Evolutionary conservation across 352 stramenopile genomes (phyloP).

Genomic region (Phytophthora fragariaefolia): DNA sequence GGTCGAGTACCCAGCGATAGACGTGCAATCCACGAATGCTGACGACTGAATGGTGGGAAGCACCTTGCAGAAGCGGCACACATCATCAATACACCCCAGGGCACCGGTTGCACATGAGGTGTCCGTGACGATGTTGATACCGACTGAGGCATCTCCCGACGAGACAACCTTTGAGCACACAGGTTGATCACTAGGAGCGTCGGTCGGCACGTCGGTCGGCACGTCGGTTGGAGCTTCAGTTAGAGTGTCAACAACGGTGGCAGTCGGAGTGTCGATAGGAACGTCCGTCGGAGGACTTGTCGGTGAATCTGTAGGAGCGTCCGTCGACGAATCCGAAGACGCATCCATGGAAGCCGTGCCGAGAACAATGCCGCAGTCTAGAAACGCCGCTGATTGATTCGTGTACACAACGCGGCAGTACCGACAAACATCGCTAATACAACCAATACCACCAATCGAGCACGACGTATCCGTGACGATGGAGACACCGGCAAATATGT

Average conservation of each 20-base stretch:
- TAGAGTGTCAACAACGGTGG: no score
- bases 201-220: slow-evolving; percentile 9
- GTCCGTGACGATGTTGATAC: slow-evolving; percentile 40
- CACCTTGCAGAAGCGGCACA: slow-evolving; percentile 53
- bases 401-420: slow-evolving; percentile 42
- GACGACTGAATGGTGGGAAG: slow-evolving; percentile 6
- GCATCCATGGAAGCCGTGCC: not conserved
- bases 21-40: slow-evolving; percentile 24
- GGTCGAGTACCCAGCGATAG: slow-evolving; percentile 15
- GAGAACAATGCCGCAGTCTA: slow-evolving; percentile 27
- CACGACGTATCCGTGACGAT: slow-evolving; percentile 38
- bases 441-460: slow-evolving; percentile 38
- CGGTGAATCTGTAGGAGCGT: slow-evolving; percentile 3
- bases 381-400: slow-evolving; percentile 31
- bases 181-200: not conserved
- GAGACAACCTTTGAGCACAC: slow-evolving; percentile 28
- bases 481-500: slow-evolving; percentile 35
- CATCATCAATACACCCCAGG: slow-evolving; percentile 28
- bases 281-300: no score
- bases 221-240: slow-evolving; percentile 2
- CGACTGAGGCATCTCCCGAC: slow-evolving; percentile 31
- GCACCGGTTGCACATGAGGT: slow-evolving; percentile 28
- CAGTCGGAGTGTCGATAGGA: slow-evolving; percentile 16
- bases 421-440: slow-evolving; percentile 37
- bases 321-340: not conserved